Evolutionary conservation across 192 early-diverging fungal species (phyloP), one percentile per base, ranked within the genome.

Genomic region (Entomortierella lignicola): DNA sequence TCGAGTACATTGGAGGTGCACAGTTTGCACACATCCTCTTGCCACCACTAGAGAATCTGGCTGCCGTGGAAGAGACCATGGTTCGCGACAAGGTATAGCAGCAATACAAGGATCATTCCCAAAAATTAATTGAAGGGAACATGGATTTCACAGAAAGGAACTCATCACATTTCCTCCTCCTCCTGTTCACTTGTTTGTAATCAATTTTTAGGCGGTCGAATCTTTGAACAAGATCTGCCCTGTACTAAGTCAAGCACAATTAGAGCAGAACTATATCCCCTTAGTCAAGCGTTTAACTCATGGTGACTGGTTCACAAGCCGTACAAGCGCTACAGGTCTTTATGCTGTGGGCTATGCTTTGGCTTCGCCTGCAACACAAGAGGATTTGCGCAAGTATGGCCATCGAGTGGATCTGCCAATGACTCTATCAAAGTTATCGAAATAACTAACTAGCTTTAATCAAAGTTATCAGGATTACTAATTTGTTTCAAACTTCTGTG

Each of bases 271-370:
- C 66, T 94, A 94, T 67, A 89, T 98, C 43, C 96, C 96, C 27
- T 90, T 98, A 81, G 82, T 99, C 55, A 96, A 95, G 71, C 89
- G 98, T 20, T 89, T 99, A 59, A 91, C 92, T 25, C 81, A 88
- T 51, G 97, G 96, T 52, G 97, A 98, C 79, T 99, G 98, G 98
- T 99, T 99, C 72, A 99, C 98, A 30, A 95, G 92, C 79, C 90
- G 97, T 55, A 94, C 95, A 25, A 94, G 92, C 72, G 96, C 96
- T 8, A 96, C 95, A 55, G 96, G 96, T n/a, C 87, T 99, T 23
- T 99, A 95, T 77, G 94, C 97, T 5, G 88, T 91, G 2, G 89
- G 89, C 1, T 99, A 99, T 75, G 66, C 83, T 29, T 82, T 90
- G 60, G 87, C 89, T 58, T 86, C 91, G 5, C 85, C 90, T 41